Conservation (phyloP, 257 asterid genomes). For the Linaria vulgaris region DNA sequence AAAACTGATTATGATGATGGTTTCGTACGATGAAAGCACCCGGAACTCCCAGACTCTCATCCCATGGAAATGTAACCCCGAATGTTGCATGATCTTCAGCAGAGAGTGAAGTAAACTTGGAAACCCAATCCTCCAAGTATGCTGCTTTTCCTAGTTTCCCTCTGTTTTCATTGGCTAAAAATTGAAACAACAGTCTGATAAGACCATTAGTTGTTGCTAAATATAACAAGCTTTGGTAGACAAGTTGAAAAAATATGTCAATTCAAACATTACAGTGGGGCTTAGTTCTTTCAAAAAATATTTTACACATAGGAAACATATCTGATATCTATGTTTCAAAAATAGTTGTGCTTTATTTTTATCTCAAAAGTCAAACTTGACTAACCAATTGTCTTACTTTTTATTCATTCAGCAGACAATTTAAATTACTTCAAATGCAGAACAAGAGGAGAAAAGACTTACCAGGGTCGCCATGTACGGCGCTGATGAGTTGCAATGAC, state of each 20-base stretch:
- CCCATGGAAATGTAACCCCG: conserved; percentile 58
- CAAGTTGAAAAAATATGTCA: too few species aligned
- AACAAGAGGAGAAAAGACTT: background rate
- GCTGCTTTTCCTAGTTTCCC: conserved; percentile 79
- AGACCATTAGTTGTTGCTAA: too few species aligned
- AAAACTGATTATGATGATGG: conserved; percentile 69
- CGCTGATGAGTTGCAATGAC: conserved; percentile 65
- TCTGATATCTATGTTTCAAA: too few species aligned
- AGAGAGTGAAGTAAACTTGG: conserved; percentile 51
- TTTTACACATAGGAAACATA: too few species aligned
- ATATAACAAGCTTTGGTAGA: too few species aligned
- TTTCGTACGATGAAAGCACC: conserved; percentile 74
- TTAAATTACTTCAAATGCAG: background rate
- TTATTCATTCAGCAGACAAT: background rate
- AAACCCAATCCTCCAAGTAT: conserved; percentile 59
- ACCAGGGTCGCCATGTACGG: conserved; percentile 48
- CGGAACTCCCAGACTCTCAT: conserved; percentile 63
- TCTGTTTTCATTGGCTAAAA: conserved; percentile 40
- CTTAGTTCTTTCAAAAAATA: too few species aligned
- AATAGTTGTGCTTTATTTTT: too few species aligned
- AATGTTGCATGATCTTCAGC: conserved; percentile 58
- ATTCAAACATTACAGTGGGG: too few species aligned
- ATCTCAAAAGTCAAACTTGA: background rate
- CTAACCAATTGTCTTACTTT: too few species aligned
- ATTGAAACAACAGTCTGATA: background rate